These are phyloP conservation scores for Amanita rubescens DNA, from an alignment of 768 basidiomycete species.

Conservation along the genomic window DNA sequence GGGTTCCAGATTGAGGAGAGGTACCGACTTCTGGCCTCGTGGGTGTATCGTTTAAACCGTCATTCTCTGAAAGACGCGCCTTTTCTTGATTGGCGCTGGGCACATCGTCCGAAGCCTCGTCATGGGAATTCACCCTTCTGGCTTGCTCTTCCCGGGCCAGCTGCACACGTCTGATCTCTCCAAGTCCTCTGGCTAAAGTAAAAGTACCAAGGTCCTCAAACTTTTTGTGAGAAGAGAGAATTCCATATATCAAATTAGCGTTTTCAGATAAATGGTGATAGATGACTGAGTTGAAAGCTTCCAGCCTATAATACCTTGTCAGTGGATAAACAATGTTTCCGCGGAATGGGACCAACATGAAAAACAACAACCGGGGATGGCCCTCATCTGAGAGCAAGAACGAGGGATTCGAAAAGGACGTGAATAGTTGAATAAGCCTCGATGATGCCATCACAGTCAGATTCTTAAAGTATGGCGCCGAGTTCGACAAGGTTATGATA, in stretches of 20 bases:
- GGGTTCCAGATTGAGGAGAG: slow-evolving; percentile 2
- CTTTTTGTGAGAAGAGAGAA: slow-evolving; percentile 73
- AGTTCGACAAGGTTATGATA: slow-evolving; percentile 84
- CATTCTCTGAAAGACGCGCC: slow-evolving; percentile 51
- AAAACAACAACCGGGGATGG: slow-evolving; percentile 88
- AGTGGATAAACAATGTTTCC: not conserved
- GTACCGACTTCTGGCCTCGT: slow-evolving; percentile 16
- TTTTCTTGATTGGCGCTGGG: slow-evolving; percentile 54
- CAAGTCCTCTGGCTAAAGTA: slow-evolving; percentile 76
- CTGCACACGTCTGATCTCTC: slow-evolving; percentile 75
- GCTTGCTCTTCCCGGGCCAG: slow-evolving; percentile 64
- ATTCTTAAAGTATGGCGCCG: slow-evolving; percentile 79
- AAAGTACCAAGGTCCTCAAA: slow-evolving; percentile 93
- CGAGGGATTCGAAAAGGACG: slow-evolving; percentile 82
- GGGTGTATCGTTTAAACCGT: slow-evolving; percentile 19
- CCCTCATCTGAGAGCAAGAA: slow-evolving; percentile 93
- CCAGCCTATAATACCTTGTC: slow-evolving; percentile 47
- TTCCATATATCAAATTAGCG: slow-evolving; percentile 80
- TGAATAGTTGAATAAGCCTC: slow-evolving; percentile 81
- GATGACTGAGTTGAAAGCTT: slow-evolving; percentile 84
- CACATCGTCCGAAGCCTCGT: slow-evolving; percentile 27
- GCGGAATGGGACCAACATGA: slow-evolving; percentile 45
- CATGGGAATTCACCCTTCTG: slow-evolving; percentile 33
- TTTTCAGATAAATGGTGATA: slow-evolving; percentile 75
- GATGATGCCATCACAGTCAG: slow-evolving; percentile 77